Evolutionary conservation across 352 stramenopile genomes (phyloP), one percentile per base, ranked within the genome.

Genomic region (Pythium utonaiense): DNA sequence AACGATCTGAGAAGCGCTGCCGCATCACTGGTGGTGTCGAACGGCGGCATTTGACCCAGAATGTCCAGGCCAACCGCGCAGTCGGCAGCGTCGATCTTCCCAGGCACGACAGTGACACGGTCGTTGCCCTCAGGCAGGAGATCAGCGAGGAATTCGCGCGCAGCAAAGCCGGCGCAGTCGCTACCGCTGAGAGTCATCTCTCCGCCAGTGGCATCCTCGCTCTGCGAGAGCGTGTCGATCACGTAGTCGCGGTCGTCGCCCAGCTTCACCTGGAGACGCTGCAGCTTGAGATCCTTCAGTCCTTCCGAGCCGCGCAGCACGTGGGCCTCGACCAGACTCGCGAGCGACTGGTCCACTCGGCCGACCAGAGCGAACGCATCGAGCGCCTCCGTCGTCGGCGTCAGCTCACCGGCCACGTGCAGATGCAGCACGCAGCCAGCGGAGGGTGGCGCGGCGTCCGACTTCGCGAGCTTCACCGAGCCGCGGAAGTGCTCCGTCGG

Each of bases 1-100:
- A 83, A 56, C 6, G 42, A 57, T 54, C 80, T 73, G 14, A 85
- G 63, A 21, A 87, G 60, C 48, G 76, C 54, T 38, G 83, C 67
- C 6, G 50, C 64, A 1, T 75, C 67, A 13, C 13, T 41, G 0
- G 56, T 47, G 24, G 63, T 55, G n/a, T 14, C 41, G 9, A 70
- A 38, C 4, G 25, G 1, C 13, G 63, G 63, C 33, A 44, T 42
- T 12, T 31, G 57, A 5, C 65, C 66, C 7, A 53, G 50, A 10
- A 73, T 40, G 21, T 66, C 31, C 3, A 76, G 33, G 17, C 49
- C 61, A 5, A 66, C 60, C 0, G 61, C 60, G 45, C 69, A 75
- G 16, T 73, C 53, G 19, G 36, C 51, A 17, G 19, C 19, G 5
- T 44, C 42, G 0, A 54, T 41, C 14, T 64, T 40, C 2, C 62